phyloP scores from a whole-genome alignment of 345 rosid genomes.

The Nephelium lappaceum region DNA sequence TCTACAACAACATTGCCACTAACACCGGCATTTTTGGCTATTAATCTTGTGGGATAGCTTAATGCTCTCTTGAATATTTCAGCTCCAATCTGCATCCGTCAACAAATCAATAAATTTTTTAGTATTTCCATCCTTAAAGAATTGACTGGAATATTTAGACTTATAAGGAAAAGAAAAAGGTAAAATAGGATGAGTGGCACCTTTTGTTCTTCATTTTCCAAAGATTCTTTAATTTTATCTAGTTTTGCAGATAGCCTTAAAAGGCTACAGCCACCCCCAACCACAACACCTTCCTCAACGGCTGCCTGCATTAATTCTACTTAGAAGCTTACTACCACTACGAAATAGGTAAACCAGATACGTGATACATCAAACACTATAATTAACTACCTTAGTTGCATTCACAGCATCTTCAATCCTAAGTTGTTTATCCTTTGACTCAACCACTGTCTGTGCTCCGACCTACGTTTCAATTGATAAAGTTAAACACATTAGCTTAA shows the following conservation, averaged over 20 bases:
- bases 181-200: slow-evolving; percentile 24
- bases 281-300: slow-evolving; percentile 92
- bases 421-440: slow-evolving; percentile 88
- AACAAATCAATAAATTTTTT: neutral
- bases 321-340: slow-evolving; percentile 18
- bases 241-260: slow-evolving; percentile 74
- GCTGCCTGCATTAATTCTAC: slow-evolving; percentile 63
- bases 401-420: slow-evolving; percentile 90
- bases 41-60: slow-evolving; percentile 71
- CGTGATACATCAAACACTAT: slow-evolving; percentile 7
- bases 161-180: neutral
- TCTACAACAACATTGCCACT: slow-evolving; percentile 77
- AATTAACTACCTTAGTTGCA: slow-evolving; percentile 76
- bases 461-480: slow-evolving; percentile 49
- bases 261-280: slow-evolving; percentile 91
- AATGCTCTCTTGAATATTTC: slow-evolving; percentile 87
- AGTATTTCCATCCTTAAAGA: neutral
- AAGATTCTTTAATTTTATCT: slow-evolving; percentile 56
- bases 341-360: neutral
- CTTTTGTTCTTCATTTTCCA: slow-evolving; percentile 88
- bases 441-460: slow-evolving; percentile 91
- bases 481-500: slow-evolving; percentile 13
- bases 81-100: slow-evolving; percentile 69
- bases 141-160: neutral
- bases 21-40: slow-evolving; percentile 85